Base-by-base conservation (phyloP, 176 grass and related monocot genomes). In the Musa itinerans region DNA sequence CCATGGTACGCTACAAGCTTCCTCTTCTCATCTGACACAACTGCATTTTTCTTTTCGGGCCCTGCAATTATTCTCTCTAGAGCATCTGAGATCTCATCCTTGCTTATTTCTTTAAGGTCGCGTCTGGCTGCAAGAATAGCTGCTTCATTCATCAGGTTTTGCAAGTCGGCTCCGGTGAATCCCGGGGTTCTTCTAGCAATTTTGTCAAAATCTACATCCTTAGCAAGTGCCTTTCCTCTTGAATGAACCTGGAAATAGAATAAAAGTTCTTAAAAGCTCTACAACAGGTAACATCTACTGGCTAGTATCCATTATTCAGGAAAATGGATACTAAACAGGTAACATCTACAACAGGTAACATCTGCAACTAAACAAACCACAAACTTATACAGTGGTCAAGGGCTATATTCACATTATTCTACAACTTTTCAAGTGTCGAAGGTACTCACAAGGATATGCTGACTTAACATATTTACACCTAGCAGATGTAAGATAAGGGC, bases 91-190 rank as follows among this genome's bases (percentile, higher is more conserved):
- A 98, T 98, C 78, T 98, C 95, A 80, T 94, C 95, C 84, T 98
- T 98, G 84, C 95, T 98, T 63, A 98, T 98, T 81, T 98, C 95
- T 76, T 98, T 98, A 13, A 98, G 90, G 74, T 98, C 95, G 76
- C 95, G 88, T 57, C 95, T 89, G 14, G 95, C 90, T 26, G 90
- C 90, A 65, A 98, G 81, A 87, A 98, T 98, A 56, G 95, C 95
- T 80, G 95, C 95, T 84, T 98, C 90, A 20, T 94, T 98, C 95
- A 91, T 98, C 58, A 98, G 70, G 78, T 98, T 98, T 52, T 98
- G 95, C 19, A 98, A 86, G 81, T 98, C 95, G 83, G 95, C 95
- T 78, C 90, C 95, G 23, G 90, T 98, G 84, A 98, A 98, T 61
- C 95, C 95, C 76, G 90, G 95, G 53, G 95, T 98, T 53, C 95